Base-by-base conservation (phyloP, 116 monocot genomes). In the Cymodocea nodosa region DNA sequence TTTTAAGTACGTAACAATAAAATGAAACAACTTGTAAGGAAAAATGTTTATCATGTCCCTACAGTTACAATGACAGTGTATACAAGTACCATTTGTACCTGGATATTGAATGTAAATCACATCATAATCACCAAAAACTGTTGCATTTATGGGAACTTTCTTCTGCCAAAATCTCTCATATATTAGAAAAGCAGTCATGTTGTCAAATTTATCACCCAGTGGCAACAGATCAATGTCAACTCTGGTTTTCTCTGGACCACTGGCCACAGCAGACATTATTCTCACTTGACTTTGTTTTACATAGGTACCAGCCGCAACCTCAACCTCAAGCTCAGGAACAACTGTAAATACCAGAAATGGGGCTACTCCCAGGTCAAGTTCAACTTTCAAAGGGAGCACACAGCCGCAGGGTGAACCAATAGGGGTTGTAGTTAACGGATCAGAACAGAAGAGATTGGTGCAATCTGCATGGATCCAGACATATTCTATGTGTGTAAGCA, bases 231-330 rank as follows among this genome's bases (percentile, higher is more conserved):
- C 61, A 50, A 92, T 77, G 62, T 81, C 73, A 62, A 92, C 85
- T 71, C 70, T 81, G 19, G 92, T 87, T 71, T 67, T 76, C 65
- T 73, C 77, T 37, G 48, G 67, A 59, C 62, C 59, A 68, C 70
- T 80, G 65, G 73, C 52, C 10, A 52, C 60, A 34, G 85, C 87
- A 69, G 73, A 80, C 82, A 85, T 85, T 35, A 87, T 87, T 79
- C 70, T 82, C 48, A 92, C 92, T 73, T 92, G 92, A 66, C 85
- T 87, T 72, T 87, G 92, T 73, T 83, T 92, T 49, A 91, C 71
- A 77, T 81, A 92, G 70, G 77, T 92, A 49, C 87, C 87, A 59
- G 76, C 63, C 67, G 92, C 92, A 66, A 92, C 80, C 53, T 92
- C 85, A 74, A 83, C 65, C 73, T 87, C 92, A 35, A 92, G 79